Base-by-base conservation (phyloP, 176 grass and related monocot genomes). In the Themeda triandra region DNA sequence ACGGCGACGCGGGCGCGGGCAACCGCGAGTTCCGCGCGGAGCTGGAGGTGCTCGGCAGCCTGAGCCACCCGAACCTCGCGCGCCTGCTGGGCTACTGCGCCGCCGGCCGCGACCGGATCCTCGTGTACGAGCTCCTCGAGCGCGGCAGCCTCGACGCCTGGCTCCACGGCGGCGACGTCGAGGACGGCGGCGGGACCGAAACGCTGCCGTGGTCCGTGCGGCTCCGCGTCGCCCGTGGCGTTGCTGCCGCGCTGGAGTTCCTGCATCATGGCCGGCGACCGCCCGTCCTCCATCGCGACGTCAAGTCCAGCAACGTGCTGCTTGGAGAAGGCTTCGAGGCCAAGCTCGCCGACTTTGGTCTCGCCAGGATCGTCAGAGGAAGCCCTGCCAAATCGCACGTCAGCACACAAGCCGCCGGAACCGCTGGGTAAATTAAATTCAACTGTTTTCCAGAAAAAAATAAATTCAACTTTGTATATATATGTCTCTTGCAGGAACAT, bases 121-220 rank as follows among this genome's bases (percentile, higher is more conserved):
- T 98, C 69, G 92, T 98, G 62, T 98, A 98, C 89, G 95, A 98
- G 92, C 92, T 93, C 76, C 69, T 95, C 6, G 89, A 95, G 49
- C 82, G 59, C 41, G 95, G 92, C 37, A 91, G 92, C 92, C 92
- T 98, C 23, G 92, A 98, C 56, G 14, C 85, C 4, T 95, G 91
- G 95, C 87, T 98, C 15, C 88, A 98, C 63, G 37, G 89, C 19
- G 66, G 71, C 81, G 73, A 21, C 18, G 72, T 9, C 28, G 72
- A 21, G 2, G 71, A 1, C 46, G 28, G 83, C 19, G 67, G 78
- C 54, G 59, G 7, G 45, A 15, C 10, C 1, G 49, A n/a, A 5
- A 14, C 32, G 73, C 86, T 98, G 0, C 76, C 91, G 0, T 98
- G 91, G 89, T 12, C 76, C 4, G 85, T 79, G 40, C 89, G 92